Conservation (phyloP, 2,329 filamentous ascomycete species). For the Cercospora nicotianae region DNA sequence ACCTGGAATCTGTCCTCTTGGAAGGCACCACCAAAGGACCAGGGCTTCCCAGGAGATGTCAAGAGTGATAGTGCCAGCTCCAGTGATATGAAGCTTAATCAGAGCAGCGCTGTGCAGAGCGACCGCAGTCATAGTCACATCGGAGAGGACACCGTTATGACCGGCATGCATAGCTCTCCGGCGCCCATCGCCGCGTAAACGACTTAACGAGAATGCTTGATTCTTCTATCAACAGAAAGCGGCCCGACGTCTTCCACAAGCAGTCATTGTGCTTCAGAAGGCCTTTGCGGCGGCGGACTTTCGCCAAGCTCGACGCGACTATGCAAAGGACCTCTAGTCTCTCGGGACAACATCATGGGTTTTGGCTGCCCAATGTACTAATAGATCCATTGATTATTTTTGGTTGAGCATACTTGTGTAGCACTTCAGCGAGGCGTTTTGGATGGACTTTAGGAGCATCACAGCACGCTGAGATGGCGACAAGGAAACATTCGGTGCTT, state of each 20-base stretch:
- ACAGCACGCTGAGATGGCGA: slow-evolving; percentile 4
- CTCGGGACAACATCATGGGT: not conserved
- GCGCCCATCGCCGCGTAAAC: slow-evolving; percentile 24
- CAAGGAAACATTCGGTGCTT: not conserved
- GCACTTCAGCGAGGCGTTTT: slow-evolving; percentile 22
- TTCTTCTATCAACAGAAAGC: not conserved
- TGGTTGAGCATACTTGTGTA: not conserved
- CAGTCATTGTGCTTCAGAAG: not conserved
- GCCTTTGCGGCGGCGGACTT: not conserved
- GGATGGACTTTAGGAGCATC: not conserved
- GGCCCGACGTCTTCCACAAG: not conserved
- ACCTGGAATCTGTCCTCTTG: slow-evolving; percentile 80
- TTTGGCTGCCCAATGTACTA: not conserved
- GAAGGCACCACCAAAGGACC: slow-evolving; percentile 63
- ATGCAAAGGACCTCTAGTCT: not conserved
- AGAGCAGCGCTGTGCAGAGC: slow-evolving; percentile 59
- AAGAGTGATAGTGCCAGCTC: slow-evolving; percentile 57
- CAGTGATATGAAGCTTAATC: slow-evolving; percentile 55
- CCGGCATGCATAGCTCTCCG: slow-evolving; percentile 40
- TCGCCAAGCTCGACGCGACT: not conserved
- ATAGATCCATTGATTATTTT: not conserved
- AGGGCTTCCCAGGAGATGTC: slow-evolving; percentile 63
- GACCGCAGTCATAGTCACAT: slow-evolving; percentile 59
- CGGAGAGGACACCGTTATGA: slow-evolving; percentile 33
- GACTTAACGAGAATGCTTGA: not conserved